These are phyloP conservation scores for Tulasnella sp. DNA, from an alignment of 768 basidiomycete genomes.

Conservation along the genomic window DNA sequence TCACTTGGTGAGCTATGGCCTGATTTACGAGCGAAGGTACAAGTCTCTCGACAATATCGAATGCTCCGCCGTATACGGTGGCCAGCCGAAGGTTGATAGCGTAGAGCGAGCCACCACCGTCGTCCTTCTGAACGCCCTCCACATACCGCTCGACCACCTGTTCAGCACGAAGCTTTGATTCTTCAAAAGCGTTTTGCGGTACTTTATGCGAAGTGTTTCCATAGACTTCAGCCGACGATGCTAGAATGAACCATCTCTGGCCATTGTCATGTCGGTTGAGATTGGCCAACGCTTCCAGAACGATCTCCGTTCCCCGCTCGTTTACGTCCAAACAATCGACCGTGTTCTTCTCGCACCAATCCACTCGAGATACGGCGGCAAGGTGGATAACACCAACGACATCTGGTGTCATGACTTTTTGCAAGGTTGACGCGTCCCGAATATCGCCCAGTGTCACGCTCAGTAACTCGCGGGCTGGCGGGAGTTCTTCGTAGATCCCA, in stretches of 20 bases:
- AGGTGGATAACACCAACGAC: conserved; percentile 38
- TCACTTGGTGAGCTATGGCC: conserved; percentile 41
- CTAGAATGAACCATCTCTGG: conserved; percentile 43
- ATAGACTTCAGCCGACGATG: conserved; percentile 42
- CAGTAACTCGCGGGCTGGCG: conserved; percentile 31
- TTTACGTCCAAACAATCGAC: conserved; percentile 40
- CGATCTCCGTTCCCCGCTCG: conserved; percentile 37
- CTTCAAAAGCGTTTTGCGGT: conserved; percentile 39
- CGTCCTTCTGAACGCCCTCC: background rate
- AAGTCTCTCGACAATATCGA: conserved; percentile 41
- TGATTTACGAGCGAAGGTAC: conserved; percentile 41
- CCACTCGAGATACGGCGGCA: conserved; percentile 38
- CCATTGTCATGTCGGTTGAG: conserved; percentile 20
- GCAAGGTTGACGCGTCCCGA: conserved; percentile 32
- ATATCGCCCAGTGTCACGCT: conserved; percentile 36
- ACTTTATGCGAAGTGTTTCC: conserved; percentile 36
- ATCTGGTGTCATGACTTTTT: conserved; percentile 35
- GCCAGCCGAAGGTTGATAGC: conserved; percentile 40
- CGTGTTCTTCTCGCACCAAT: conserved; percentile 39
- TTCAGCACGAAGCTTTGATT: conserved; percentile 41
- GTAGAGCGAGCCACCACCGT: conserved; percentile 15
- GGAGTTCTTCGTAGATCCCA: conserved; percentile 33
- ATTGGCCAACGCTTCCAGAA: conserved; percentile 34
- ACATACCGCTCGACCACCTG: conserved; percentile 35
- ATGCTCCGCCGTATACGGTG: conserved; percentile 42